Conservation (phyloP, 2,329 filamentous ascomycete species). For the Setomelanomma holmii region DNA sequence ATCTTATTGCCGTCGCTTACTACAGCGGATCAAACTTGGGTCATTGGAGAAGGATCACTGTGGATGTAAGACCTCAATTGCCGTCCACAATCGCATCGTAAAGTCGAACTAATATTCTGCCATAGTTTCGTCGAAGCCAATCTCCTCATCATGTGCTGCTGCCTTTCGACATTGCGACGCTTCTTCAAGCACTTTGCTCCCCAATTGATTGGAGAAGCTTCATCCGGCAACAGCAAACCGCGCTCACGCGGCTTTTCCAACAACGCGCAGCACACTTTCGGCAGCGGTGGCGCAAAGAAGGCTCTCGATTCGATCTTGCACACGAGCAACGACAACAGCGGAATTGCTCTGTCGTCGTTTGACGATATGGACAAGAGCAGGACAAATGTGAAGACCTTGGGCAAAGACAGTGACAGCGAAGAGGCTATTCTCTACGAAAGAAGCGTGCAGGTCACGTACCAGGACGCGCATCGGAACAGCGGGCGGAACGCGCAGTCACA, state of each 20-base stretch:
- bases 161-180: constrained; percentile 50
- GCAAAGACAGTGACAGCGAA: constrained; percentile 20
- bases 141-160: constrained; percentile 52
- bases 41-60: constrained; percentile 14
- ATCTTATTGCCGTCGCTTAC: constrained; percentile 21
- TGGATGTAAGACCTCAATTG: constrained; percentile 16
- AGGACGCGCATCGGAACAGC: not conserved
- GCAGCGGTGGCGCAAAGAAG: constrained; percentile 14
- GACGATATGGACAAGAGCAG: not conserved
- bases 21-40: constrained; percentile 20
- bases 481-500: not conserved
- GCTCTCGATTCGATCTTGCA: constrained; percentile 25
- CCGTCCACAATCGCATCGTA: not conserved
- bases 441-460: constrained; percentile 24
- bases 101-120: not conserved
- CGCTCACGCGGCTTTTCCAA: not conserved
- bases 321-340: constrained; percentile 10
- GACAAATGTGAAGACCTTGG: constrained; percentile 4
- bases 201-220: constrained; percentile 17
- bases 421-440: constrained; percentile 28
- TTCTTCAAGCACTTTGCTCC: constrained; percentile 52
- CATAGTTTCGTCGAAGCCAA: constrained; percentile 50
- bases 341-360: constrained; percentile 20
- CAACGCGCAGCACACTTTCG: too few species aligned
- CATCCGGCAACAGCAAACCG: constrained; percentile 8